A percentile compares a stretch with the other conserved stretches of the same genome.
Evolutionary conservation across 2,329 filamentous ascomycete species (phyloP).

Genomic region (Pyrenophora tritici-repentis): DNA sequence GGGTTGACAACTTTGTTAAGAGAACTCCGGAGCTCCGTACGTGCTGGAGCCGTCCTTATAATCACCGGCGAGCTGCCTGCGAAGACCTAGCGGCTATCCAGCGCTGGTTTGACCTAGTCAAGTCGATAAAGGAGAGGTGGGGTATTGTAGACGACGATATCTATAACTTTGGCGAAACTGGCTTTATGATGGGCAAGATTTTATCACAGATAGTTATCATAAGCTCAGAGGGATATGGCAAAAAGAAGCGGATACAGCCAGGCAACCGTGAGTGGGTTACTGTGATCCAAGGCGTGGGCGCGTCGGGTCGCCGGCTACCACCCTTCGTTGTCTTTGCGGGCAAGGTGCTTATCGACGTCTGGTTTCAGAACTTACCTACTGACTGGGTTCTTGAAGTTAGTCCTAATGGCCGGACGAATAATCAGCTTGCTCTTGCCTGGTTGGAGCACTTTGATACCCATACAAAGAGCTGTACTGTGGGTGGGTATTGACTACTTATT

Average conservation of each 20-base stretch:
- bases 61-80: neutral
- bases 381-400: conserved; percentile 38
- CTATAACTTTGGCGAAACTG: conserved; percentile 36
- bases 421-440: conserved; percentile 44
- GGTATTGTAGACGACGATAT: conserved; percentile 14
- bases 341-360: conserved; percentile 10
- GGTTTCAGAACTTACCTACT: conserved; percentile 11
- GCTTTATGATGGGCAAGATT: conserved; percentile 43
- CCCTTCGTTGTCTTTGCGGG: conserved; percentile 26
- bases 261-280: conserved; percentile 36
- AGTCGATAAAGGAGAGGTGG: neutral
- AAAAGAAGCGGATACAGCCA: conserved; percentile 27
- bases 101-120: neutral
- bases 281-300: conserved; percentile 23
- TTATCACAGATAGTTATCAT: conserved; percentile 32
- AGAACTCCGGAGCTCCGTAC: conserved; percentile 15
- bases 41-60: conserved; percentile 13
- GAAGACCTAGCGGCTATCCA: neutral
- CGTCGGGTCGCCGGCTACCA: conserved; percentile 9
- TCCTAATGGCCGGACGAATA: conserved; percentile 44
- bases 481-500: conserved; percentile 45
- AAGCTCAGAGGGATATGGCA: conserved; percentile 20
- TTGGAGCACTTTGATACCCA: conserved; percentile 45
- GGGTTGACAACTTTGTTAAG: conserved; percentile 20
- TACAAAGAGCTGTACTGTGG: conserved; percentile 25